A percentile compares a stretch with the other conserved stretches of the same genome.
Evolutionary conservation across 441 rosid genomes (phyloP).

Genomic region (Euphorbia schlechtendalii): DNA sequence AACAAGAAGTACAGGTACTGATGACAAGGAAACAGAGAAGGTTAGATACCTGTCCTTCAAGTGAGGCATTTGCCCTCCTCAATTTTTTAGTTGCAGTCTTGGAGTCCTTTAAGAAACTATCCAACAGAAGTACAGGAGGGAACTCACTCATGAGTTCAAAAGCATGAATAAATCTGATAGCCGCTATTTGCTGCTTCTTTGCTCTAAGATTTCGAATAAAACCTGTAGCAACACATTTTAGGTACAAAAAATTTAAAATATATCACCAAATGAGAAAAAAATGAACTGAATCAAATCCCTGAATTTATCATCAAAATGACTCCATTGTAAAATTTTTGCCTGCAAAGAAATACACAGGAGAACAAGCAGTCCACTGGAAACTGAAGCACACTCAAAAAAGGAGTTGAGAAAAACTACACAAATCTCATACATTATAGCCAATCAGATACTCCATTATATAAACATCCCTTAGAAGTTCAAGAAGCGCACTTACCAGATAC

Average conservation of each 20-base stretch:
- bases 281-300: neutral
- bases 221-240: constrained; percentile 21
- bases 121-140: constrained; percentile 25
- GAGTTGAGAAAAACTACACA: neutral
- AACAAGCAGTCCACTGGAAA: neutral
- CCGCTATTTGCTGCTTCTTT: constrained; percentile 23
- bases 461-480: neutral
- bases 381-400: neutral
- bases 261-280: constrained; percentile 1
- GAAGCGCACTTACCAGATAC: constrained; percentile 25
- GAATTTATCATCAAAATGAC: neutral
- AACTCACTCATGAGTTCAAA: constrained; percentile 27
- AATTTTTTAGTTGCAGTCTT: constrained; percentile 6
- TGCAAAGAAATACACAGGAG: neutral
- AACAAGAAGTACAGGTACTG: constrained; percentile 4
- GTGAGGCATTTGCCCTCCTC: constrained; percentile 6
- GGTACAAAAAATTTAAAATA: neutral
- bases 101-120: constrained; percentile 17
- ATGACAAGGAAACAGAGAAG: neutral
- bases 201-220: constrained; percentile 28
- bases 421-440: neutral
- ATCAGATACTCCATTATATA: neutral
- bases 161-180: constrained; percentile 30
- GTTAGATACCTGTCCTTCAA: constrained; percentile 19
- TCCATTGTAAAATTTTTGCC: neutral